Conservation (phyloP, 257 asterid genomes). For the Primulina eburnea region DNA sequence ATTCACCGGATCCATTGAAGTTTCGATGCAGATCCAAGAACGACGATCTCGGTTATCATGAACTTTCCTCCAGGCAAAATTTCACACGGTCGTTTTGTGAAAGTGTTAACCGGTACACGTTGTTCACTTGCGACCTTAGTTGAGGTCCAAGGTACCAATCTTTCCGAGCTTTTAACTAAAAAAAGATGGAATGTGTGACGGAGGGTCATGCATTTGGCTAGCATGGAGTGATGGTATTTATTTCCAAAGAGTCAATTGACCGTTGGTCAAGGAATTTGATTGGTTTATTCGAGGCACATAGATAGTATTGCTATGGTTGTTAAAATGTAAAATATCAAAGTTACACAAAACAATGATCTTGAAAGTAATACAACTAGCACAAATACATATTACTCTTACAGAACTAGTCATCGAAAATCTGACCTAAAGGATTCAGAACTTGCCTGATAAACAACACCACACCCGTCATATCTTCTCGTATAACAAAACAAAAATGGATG, state of each 20-base stretch:
- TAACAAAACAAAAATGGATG: conserved; percentile 47
- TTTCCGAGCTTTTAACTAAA: not conserved
- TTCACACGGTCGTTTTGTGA: not conserved
- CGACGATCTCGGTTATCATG: not conserved
- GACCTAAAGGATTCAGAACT: conserved; percentile 36
- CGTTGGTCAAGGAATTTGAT: not conserved
- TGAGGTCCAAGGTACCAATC: not conserved
- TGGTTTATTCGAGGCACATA: no score
- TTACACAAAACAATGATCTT: no score
- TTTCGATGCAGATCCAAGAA: not conserved
- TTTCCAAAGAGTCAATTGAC: not conserved
- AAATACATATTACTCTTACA: no score
- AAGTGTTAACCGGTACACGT: not conserved
- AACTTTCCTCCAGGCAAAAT: not conserved
- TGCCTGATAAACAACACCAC: conserved; percentile 48
- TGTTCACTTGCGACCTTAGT: not conserved
- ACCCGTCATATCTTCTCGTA: conserved; percentile 48
- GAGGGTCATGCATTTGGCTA: not conserved
- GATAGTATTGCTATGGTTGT: no score
- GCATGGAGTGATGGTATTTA: not conserved
- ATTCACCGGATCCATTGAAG: not conserved
- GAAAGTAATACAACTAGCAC: not conserved
- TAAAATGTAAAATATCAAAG: no score
- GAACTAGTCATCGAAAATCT: no score
- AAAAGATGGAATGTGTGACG: not conserved